Base-by-base conservation (phyloP, 495 filamentous ascomycete species). In the Eremomyces bilateralis region DNA sequence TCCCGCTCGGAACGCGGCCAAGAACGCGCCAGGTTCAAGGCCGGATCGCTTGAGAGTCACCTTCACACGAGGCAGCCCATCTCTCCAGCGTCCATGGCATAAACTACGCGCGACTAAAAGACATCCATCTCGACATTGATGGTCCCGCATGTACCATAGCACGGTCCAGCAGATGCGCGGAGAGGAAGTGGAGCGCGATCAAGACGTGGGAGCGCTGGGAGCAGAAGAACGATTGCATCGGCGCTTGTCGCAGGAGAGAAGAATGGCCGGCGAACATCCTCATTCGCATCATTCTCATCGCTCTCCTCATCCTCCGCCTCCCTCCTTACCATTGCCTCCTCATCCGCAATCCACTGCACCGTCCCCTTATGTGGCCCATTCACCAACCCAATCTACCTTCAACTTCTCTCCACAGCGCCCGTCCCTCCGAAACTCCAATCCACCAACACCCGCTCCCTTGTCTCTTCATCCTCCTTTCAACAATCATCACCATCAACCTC, bases 311-410 rank as follows among this genome's bases (percentile, higher is more conserved):
- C 15, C 16, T 16, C 15, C 30, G 10, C 30, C n/a, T n/a, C n/a
- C n/a, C n/a, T n/a, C n/a, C 30, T 8, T 43, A 43, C 41, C 36
- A 20, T 45, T 41, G 34, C 34, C 42, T 22, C 45, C 30, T 10
- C 10, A 8, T 33, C 11, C 11, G 10, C 10, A 8, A 8, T 33
- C 10, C 16, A 11, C 30, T 11, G 10, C 30, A 8, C 15, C 24
- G 8, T 28, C 24, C 8, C 8, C 24, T 28, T 28, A 8, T 28
- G 8, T 13, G 13, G 8, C 24, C 13, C 24, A 28, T 28, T 13
- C 13, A 8, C 13, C 24, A 8, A 28, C 13, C 8, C 13, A 8
- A 8, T 28, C 13, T 8, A 28, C 24, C 8, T 28, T 8, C 24
- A 8, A 28, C 24, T 13, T 13, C 13, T 13, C 24, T 8, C 24